Conservation (phyloP, 331 rosid species). For the Malus hybrid region DNA sequence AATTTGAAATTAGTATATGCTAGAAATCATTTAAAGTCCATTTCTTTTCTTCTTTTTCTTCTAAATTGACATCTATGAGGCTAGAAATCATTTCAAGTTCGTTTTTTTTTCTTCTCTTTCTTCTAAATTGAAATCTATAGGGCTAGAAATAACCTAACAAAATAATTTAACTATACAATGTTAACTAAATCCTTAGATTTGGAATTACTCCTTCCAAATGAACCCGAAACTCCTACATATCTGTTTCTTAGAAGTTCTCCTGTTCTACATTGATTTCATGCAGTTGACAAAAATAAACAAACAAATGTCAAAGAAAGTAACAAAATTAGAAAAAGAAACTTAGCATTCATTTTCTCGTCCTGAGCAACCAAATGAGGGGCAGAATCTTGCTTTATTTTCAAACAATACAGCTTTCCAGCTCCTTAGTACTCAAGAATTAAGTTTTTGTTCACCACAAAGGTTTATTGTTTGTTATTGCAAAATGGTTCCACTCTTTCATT, state of each 20-base stretch:
- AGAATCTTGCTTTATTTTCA: neutral
- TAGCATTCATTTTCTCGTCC: neutral
- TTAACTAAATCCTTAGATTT: neutral
- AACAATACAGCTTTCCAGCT: neutral
- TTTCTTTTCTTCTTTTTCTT: neutral
- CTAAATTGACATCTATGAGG: neutral
- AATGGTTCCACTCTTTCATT: neutral
- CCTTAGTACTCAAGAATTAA: neutral
- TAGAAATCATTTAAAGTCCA: neutral
- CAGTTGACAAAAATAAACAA: neutral
- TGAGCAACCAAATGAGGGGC: neutral
- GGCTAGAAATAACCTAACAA: neutral
- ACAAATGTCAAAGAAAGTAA: no score
- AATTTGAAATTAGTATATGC: neutral
- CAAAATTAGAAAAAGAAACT: neutral
- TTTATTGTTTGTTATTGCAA: neutral
- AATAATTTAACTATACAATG: neutral
- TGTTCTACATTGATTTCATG: neutral
- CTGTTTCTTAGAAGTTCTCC: neutral
- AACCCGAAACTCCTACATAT: neutral
- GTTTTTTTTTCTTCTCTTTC: no score
- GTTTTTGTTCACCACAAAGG: neutral
- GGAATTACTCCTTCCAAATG: neutral
- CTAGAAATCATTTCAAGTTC: no score
- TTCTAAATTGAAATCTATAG: neutral